Percentiles rank a stretch among this genome's conserved stretches.
These are phyloP conservation scores for Novymonas esmeraldas DNA, from an alignment of 208 protist genomes.

Conservation along the genomic window DNA sequence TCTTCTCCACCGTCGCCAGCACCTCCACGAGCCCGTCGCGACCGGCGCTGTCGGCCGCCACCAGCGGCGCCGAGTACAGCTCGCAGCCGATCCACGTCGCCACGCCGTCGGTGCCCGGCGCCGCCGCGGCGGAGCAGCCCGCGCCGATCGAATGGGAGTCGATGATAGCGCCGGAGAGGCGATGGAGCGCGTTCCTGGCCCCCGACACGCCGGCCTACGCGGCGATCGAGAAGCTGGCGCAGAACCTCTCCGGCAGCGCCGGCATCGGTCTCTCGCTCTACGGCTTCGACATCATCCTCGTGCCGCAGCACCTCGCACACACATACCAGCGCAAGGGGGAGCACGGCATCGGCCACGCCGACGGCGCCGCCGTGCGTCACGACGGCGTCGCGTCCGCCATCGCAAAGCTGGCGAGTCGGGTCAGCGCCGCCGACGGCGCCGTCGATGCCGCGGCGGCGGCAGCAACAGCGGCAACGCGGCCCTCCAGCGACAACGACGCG, in stretches of 20 bases:
- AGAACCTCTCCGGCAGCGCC: conserved; percentile 32
- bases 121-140: neutral
- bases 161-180: conserved; percentile 24
- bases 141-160: conserved; percentile 17
- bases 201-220: conserved; percentile 46
- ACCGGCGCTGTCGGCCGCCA: conserved; percentile 2
- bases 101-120: no score
- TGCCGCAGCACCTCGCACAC: conserved; percentile 47
- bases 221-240: conserved; percentile 42
- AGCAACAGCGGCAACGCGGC: neutral
- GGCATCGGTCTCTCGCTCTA: conserved; percentile 66
- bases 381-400: conserved; percentile 1
- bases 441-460: no score
- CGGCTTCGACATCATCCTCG: conserved; percentile 84
- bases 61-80: conserved; percentile 18
- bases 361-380: conserved; percentile 24
- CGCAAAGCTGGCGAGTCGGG: neutral
- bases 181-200: conserved; percentile 65
- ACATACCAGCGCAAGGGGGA: conserved; percentile 27
- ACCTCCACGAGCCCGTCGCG: conserved; percentile 17
- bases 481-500: neutral
- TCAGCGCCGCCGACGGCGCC: neutral
- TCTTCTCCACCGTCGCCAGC: conserved; percentile 38
- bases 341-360: conserved; percentile 36
- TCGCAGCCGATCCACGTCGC: neutral